Conservation (phyloP, 148 eudicot genomes). For the Pharnaceum exiguum region DNA sequence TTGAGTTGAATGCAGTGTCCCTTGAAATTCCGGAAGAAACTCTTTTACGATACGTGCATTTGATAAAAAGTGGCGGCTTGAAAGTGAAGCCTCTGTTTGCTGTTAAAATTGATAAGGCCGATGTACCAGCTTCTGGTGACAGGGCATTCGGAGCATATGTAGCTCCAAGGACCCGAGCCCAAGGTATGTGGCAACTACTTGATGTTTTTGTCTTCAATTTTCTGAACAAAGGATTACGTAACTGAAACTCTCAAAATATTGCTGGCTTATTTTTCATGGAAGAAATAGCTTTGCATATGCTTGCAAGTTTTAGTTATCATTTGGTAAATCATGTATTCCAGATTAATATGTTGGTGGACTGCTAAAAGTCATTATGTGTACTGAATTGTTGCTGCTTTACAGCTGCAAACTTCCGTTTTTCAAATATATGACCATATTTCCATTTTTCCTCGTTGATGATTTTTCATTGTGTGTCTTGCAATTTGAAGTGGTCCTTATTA, state of each 20-base stretch:
- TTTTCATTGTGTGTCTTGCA: too few relatives aligned
- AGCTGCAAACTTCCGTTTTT: too few relatives aligned
- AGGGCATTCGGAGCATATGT: constrained; percentile 82
- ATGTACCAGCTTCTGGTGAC: constrained; percentile 46
- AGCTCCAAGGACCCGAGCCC: constrained; percentile 52
- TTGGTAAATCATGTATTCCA: too few relatives aligned
- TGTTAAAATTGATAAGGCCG: constrained; percentile 75
- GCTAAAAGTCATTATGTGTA: too few relatives aligned
- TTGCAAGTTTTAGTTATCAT: too few relatives aligned
- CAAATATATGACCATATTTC: too few relatives aligned
- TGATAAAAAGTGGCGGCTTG: constrained; percentile 72
- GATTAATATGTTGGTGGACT: too few relatives aligned
- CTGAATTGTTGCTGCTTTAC: too few relatives aligned
- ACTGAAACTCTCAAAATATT: neutral
- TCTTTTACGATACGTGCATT: constrained; percentile 71
- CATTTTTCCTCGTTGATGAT: too few relatives aligned
- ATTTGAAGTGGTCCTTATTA: too few relatives aligned
- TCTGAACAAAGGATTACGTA: neutral
- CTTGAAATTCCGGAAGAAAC: constrained; percentile 85
- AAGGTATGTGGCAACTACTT: constrained; percentile 39
- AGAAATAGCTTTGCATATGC: too few relatives aligned
- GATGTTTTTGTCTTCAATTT: neutral
- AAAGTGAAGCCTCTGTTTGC: constrained; percentile 86
- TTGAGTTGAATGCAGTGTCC: constrained; percentile 70
- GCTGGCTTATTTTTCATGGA: neutral